Evolutionary conservation across 1,139 yeast genomes (phyloP).

Genomic region (Pichia terricola): DNA sequence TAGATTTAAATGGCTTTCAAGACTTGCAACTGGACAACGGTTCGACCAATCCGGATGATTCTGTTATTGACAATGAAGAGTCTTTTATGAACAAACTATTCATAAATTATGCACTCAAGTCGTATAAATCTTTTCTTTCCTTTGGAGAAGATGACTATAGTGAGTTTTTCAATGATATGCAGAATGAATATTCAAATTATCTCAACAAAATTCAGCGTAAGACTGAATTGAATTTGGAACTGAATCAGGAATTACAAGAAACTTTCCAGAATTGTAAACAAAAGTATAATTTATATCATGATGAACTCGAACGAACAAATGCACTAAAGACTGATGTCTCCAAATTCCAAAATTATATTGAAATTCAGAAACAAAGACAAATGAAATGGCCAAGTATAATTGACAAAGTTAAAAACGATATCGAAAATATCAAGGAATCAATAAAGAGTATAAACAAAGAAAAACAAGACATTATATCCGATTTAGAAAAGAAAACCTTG

Average conservation of each 20-base stretch:
- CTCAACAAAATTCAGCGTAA: constrained; percentile 31
- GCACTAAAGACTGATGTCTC: constrained; percentile 65
- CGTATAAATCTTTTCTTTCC: constrained; percentile 55
- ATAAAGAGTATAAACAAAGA: constrained; percentile 36
- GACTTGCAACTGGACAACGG: constrained; percentile 12
- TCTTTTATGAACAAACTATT: constrained; percentile 28
- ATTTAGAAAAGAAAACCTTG: constrained; percentile 46
- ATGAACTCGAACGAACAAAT: constrained; percentile 35
- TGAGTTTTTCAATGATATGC: constrained; percentile 46
- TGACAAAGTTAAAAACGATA: constrained; percentile 46
- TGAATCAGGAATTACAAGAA: constrained; percentile 33
- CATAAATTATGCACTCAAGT: constrained; percentile 53
- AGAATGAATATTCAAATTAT: constrained; percentile 37
- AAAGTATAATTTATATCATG: constrained; percentile 33
- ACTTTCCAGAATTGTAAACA: constrained; percentile 30
- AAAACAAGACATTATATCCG: constrained; percentile 36
- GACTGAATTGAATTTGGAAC: constrained; percentile 34
- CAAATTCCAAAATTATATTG: constrained; percentile 64
- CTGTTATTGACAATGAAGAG: constrained; percentile 17
- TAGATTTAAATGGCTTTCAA: constrained; percentile 26
- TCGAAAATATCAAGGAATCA: constrained; percentile 37
- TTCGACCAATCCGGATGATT: constrained; percentile 14
- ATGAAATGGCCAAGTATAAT: constrained; percentile 54
- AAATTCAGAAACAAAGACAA: constrained; percentile 55
- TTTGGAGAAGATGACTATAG: constrained; percentile 54